These are phyloP conservation scores for Cercospora zeina DNA, from an alignment of 2,329 filamentous ascomycete species.

Conservation along the genomic window DNA sequence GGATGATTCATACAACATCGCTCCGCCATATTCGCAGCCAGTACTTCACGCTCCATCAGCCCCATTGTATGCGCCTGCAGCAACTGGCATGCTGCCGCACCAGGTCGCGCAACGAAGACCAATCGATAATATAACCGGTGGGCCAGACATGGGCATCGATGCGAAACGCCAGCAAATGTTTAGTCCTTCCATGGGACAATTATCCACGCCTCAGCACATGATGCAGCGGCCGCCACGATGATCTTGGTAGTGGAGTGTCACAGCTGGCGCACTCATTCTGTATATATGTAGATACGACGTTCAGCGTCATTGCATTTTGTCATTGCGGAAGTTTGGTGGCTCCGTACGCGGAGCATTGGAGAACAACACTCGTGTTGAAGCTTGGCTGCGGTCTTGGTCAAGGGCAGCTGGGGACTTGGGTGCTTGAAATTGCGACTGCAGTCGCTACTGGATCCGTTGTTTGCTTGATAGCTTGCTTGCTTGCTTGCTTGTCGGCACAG, in stretches of 20 bases:
- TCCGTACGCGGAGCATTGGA: not conserved
- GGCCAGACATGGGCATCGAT: conserved; percentile 52
- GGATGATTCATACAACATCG: conserved; percentile 49
- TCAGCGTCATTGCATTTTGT: conserved; percentile 3
- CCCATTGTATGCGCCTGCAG: conserved; percentile 43
- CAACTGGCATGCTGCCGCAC: conserved; percentile 41
- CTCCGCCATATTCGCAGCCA: conserved; percentile 45
- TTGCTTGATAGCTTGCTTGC: not conserved
- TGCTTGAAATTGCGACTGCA: not conserved
- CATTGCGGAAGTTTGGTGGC: not conserved
- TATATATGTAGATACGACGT: conserved; percentile 30
- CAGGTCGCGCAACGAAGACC: conserved; percentile 55
- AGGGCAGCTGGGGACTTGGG: not conserved
- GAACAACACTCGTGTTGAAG: not conserved
- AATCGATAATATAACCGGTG: conserved; percentile 62
- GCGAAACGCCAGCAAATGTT: conserved; percentile 63
- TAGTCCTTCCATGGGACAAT: conserved; percentile 47
- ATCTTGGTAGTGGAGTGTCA: conserved; percentile 12
- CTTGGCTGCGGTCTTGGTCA: not conserved
- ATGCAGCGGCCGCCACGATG: conserved; percentile 29
- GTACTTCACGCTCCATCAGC: conserved; percentile 20
- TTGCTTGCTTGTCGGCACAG: conserved; percentile 1
- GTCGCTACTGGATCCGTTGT: conserved; percentile 2
- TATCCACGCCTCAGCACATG: conserved; percentile 35
- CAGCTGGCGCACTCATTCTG: conserved; percentile 15